Evolutionary conservation across 2,329 filamentous ascomycete species (phyloP).

Genomic region (Phialophora tarda): DNA sequence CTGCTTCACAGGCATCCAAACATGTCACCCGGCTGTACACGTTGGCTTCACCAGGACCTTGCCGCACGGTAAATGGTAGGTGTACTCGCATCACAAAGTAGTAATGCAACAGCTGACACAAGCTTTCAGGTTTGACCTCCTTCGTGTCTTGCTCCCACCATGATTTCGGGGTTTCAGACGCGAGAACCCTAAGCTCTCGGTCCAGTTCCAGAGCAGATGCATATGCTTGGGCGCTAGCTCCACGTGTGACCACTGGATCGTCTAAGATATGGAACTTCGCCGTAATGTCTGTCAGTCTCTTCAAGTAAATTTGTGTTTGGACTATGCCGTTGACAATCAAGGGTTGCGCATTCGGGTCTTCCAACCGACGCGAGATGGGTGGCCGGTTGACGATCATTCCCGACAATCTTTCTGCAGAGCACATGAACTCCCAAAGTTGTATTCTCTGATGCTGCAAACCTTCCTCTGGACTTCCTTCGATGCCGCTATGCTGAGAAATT

Average conservation of each 20-base stretch:
- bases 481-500: constrained; percentile 11
- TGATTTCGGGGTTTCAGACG: constrained; percentile 15
- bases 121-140: constrained; percentile 12
- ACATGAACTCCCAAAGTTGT: constrained; percentile 45
- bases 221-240: constrained; percentile 21
- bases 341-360: constrained; percentile 15
- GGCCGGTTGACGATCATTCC: constrained; percentile 48
- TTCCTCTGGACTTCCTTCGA: constrained; percentile 5
- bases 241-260: constrained; percentile 10
- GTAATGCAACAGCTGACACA: constrained; percentile 27
- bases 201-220: constrained; percentile 28
- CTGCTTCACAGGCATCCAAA: constrained; percentile 28
- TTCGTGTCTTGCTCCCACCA: constrained; percentile 24
- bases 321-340: constrained; percentile 21
- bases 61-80: constrained; percentile 26
- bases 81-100: constrained; percentile 29
- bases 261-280: constrained; percentile 24
- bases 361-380: constrained; percentile 42
- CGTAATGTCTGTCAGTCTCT: constrained; percentile 26
- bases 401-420: constrained; percentile 43
- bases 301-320: constrained; percentile 16
- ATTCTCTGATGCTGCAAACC: constrained; percentile 37
- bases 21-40: constrained; percentile 28
- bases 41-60: constrained; percentile 16
- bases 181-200: constrained; percentile 25